A percentile compares a stretch with the other conserved stretches of the same genome.
Conservation (phyloP, 257 asterid genomes). For the Euphrasia confusa region DNA sequence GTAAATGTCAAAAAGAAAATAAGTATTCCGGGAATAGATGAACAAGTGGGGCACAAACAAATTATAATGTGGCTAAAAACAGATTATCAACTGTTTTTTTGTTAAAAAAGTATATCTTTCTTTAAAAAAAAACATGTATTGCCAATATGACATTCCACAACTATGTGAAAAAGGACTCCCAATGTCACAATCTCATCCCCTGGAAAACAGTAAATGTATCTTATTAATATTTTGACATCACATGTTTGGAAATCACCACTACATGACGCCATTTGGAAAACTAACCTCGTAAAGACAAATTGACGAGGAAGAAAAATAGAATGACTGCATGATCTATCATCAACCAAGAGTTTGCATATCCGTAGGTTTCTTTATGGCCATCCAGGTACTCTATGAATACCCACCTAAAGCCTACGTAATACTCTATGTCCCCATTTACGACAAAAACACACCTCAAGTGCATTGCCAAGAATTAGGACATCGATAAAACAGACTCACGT, state of each 20-base stretch:
- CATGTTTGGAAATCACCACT: neutral
- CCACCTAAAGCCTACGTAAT: conserved; percentile 63
- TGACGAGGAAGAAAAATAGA: neutral
- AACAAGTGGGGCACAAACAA: neutral
- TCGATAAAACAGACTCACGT: neutral
- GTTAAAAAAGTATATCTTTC: too few species aligned
- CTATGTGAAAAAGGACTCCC: neutral
- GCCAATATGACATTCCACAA: neutral
- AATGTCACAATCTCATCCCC: neutral
- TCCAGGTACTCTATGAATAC: conserved; percentile 37
- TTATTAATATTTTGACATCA: neutral
- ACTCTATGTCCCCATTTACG: conserved; percentile 76
- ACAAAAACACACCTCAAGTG: conserved; percentile 61
- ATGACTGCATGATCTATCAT: conserved; percentile 8
- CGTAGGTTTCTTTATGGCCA: conserved; percentile 61
- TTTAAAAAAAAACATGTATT: neutral
- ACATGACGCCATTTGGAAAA: conserved; percentile 6
- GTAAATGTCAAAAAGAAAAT: neutral
- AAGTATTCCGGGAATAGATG: neutral
- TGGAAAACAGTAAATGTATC: neutral
- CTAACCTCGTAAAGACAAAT: conserved; percentile 1
- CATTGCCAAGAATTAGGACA: conserved; percentile 88
- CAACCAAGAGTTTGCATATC: conserved; percentile 25
- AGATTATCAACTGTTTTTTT: neutral
- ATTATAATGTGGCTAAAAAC: too few species aligned